Base-by-base conservation (phyloP, 768 basidiomycete species). In the Boletus bicolor region DNA sequence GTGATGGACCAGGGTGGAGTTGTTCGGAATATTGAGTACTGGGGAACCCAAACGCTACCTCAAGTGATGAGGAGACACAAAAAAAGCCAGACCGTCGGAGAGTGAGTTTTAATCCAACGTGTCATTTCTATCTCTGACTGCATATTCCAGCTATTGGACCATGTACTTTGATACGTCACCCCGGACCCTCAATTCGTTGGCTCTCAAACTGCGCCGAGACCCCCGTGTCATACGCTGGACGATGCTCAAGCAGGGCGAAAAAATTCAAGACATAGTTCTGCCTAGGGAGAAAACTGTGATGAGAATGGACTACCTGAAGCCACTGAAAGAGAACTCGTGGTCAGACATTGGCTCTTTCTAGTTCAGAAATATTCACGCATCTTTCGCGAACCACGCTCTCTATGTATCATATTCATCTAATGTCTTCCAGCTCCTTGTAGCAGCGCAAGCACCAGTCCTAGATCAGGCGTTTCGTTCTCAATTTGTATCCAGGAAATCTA, bases 91-190 rank as follows among this genome's bases (percentile, higher is more conserved):
- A 72, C 69, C 11, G 64, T 81, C 24, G 92, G 86, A 79, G 92
- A 94, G 92, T 93, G 66, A 70, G 92, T 88, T 10, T 37, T 1
- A 6, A 5, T 51, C n/a, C 34, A 7, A 10, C 39, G 7, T 28
- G 10, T 17, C 32, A 7, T 50, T 15, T 41, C 24, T 34, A 0
- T 46, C 26, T n/a, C 57, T 60, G 26, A 69, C 54, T 19, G 14
- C 15, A 50, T 24, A 21, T 48, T 3, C 45, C 62, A 95, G 93
- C 63, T 93, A 93, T 69, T 95, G 91, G 91, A 86, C 88, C 5
- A 82, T 96, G 77, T 82, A 91, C 67, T 96, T 94, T 69, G 93
- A 96, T 76, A 83, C 90, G 4, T 87, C 88, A 9, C 93, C 93
- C 11, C 76, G 76, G 38, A 85, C 83, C 0, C 76, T 95, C 47